Conservation (phyloP, 2,329 filamentous ascomycete genomes). For the Epicoccum sorghinum region DNA sequence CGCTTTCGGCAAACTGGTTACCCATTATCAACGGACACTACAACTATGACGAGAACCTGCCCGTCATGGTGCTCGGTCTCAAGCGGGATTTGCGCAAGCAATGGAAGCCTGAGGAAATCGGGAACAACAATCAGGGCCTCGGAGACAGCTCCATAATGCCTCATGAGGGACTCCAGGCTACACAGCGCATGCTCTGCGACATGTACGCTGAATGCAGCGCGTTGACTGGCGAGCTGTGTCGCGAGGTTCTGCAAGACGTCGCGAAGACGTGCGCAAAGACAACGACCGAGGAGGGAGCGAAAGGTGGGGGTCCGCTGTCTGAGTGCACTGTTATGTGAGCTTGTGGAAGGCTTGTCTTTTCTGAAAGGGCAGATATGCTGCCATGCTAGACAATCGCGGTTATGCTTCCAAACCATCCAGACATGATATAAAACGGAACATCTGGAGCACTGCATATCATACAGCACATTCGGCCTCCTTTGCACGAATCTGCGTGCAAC, state of each 20-base stretch:
- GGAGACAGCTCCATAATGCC: conserved; percentile 55
- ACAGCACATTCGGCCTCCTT: no score
- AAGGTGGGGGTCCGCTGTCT: conserved; percentile 46
- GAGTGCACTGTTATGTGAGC: conserved; percentile 31
- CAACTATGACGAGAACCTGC: conserved; percentile 58
- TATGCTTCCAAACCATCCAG: background rate
- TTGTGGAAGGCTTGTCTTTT: background rate
- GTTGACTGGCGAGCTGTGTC: conserved; percentile 64
- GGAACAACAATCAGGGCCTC: conserved; percentile 43
- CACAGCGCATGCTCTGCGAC: conserved; percentile 66
- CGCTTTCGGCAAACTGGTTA: conserved; percentile 54
- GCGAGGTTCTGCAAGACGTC: conserved; percentile 66
- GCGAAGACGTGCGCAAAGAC: conserved; percentile 64
- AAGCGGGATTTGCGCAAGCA: conserved; percentile 63
- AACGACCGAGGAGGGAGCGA: conserved; percentile 60
- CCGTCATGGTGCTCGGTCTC: conserved; percentile 64
- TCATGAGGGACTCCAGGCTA: conserved; percentile 56
- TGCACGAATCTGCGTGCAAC: background rate
- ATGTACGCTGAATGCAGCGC: conserved; percentile 68
- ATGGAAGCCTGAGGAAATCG: conserved; percentile 45
- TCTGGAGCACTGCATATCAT: no score
- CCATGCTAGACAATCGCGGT: background rate
- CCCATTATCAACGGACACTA: conserved; percentile 57
- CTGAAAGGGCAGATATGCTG: background rate
- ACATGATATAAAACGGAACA: background rate